Conservation (phyloP, 2,329 filamentous ascomycete species). For the Penicillium polonicum region DNA sequence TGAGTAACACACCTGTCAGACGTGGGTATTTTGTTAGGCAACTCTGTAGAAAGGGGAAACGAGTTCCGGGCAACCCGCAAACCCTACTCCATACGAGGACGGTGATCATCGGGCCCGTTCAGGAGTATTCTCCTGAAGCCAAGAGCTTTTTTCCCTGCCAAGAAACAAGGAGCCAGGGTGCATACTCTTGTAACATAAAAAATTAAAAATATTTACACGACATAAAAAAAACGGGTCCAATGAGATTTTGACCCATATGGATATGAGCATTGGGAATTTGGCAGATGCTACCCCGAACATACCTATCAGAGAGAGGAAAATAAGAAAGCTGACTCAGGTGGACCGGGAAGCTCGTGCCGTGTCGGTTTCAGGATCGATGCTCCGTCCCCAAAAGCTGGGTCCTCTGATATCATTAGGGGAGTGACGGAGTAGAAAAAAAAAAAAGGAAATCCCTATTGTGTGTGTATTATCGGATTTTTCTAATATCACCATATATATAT, state of each 20-base stretch:
- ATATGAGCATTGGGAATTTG: neutral
- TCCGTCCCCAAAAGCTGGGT: constrained; percentile 18
- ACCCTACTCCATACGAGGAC: neutral
- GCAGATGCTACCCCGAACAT: neutral
- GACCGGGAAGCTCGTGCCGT: constrained; percentile 25
- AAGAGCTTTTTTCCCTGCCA: neutral
- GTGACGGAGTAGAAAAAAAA: neutral
- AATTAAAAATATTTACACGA: neutral
- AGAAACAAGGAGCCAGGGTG: constrained; percentile 1
- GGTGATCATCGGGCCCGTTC: constrained; percentile 11
- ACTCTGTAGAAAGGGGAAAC: constrained; percentile 1
- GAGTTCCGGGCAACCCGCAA: neutral
- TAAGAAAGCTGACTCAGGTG: constrained; percentile 18
- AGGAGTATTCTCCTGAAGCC: constrained; percentile 9
- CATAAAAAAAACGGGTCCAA: neutral
- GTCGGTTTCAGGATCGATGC: constrained; percentile 32
- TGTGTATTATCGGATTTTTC: neutral
- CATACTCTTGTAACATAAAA: neutral
- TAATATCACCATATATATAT: neutral
- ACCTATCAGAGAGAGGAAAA: neutral
- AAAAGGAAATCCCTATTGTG: neutral
- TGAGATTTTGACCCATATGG: neutral
- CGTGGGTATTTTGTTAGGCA: neutral
- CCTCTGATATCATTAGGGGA: constrained; percentile 9
- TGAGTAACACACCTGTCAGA: neutral